Percentiles rank a stretch among this genome's conserved stretches.
Evolutionary conservation across 2,329 filamentous ascomycete genomes (phyloP).

Genomic region (Cladophialophora bantiana): DNA sequence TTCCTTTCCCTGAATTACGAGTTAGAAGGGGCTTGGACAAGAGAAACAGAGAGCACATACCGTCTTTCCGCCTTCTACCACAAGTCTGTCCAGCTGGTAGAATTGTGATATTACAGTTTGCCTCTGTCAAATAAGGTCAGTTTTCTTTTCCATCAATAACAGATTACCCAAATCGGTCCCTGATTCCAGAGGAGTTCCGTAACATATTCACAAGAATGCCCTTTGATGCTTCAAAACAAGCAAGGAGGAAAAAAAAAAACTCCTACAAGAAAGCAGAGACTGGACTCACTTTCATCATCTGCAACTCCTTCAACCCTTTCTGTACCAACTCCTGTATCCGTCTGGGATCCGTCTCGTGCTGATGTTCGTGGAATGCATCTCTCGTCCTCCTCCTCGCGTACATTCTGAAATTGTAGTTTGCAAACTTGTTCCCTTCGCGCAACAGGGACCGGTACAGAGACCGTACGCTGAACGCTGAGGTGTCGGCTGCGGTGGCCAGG

Average conservation of each 20-base stretch:
- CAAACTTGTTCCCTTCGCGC: conserved; percentile 84
- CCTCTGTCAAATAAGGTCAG: conserved; percentile 67
- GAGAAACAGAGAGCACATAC: conserved; percentile 57
- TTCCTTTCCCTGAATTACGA: conserved; percentile 68
- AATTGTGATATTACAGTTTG: conserved; percentile 96
- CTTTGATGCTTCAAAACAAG: neutral
- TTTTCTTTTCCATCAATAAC: neutral
- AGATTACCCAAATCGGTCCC: neutral
- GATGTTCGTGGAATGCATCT: conserved; percentile 87
- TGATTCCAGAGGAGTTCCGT: neutral
- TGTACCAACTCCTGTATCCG: conserved; percentile 88
- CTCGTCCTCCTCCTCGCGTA: conserved; percentile 90
- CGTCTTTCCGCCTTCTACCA: conserved; percentile 86
- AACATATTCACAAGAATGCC: neutral
- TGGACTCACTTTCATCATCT: conserved; percentile 81
- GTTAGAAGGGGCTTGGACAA: conserved; percentile 30
- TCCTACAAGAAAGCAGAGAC: neutral
- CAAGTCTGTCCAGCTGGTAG: conserved; percentile 87
- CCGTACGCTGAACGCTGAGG: conserved; percentile 56
- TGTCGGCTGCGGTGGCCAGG: conserved; percentile 45
- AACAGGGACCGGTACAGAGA: conserved; percentile 83
- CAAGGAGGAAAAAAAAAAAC: neutral
- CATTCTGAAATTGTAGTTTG: conserved; percentile 96
- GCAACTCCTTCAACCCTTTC: conserved; percentile 83
- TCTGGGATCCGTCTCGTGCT: conserved; percentile 73